A percentile compares a stretch with the other conserved stretches of the same genome.
Evolutionary conservation across 2,329 filamentous ascomycete species (phyloP).

Genomic region (Paecilomyces variotii): DNA sequence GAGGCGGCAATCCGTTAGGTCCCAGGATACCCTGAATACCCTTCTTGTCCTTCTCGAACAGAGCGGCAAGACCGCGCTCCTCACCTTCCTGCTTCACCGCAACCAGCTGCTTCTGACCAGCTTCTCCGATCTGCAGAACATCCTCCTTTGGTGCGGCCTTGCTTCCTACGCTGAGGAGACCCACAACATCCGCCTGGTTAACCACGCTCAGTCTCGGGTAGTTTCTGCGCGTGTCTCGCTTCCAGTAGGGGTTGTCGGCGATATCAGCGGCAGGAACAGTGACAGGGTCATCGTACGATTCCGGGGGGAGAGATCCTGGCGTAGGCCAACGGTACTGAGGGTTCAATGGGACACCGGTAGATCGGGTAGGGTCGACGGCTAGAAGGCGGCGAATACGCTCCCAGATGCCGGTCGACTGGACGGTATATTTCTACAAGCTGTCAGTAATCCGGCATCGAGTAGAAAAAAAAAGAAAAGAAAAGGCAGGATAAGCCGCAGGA

Average conservation of each 20-base stretch:
- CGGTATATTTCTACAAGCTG: slow-evolving; percentile 74
- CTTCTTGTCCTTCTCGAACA: slow-evolving; percentile 59
- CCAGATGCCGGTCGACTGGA: slow-evolving; percentile 86
- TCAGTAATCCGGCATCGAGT: not conserved
- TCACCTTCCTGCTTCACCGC: slow-evolving; percentile 66
- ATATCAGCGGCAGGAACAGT: slow-evolving; percentile 78
- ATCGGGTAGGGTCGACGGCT: slow-evolving; percentile 78
- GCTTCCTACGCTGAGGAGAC: slow-evolving; percentile 77
- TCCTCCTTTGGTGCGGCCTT: slow-evolving; percentile 73
- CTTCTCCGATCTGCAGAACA: slow-evolving; percentile 62
- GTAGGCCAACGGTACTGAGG: slow-evolving; percentile 83
- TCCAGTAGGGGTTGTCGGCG: slow-evolving; percentile 92
- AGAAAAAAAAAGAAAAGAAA: not conserved
- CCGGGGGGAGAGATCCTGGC: slow-evolving; percentile 64
- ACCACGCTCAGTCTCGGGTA: slow-evolving; percentile 78
- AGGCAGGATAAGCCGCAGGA: not conserved
- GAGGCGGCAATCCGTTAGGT: slow-evolving; percentile 73
- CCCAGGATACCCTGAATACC: slow-evolving; percentile 56
- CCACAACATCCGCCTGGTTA: slow-evolving; percentile 75
- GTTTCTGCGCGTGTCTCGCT: slow-evolving; percentile 74
- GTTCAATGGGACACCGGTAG: slow-evolving; percentile 87
- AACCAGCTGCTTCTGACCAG: slow-evolving; percentile 66
- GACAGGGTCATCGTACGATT: slow-evolving; percentile 70
- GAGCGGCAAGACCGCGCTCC: slow-evolving; percentile 62
- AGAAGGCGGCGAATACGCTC: slow-evolving; percentile 69